Conservation (phyloP, 2,329 filamentous ascomycete genomes). For the Aspergillus sp. region DNA sequence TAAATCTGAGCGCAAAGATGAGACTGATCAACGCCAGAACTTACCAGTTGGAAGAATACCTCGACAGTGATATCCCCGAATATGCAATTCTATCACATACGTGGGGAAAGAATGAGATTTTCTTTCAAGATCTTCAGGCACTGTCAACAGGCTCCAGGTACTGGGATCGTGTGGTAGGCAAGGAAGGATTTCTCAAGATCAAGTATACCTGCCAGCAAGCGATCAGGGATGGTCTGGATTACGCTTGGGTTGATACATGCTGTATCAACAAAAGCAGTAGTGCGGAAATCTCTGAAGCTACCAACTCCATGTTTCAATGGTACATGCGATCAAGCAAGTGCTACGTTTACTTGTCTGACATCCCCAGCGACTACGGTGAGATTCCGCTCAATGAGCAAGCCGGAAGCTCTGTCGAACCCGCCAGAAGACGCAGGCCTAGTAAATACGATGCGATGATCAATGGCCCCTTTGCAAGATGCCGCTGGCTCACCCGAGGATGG, state of each 20-base stretch:
- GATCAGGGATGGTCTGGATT: background rate
- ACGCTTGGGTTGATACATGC: background rate
- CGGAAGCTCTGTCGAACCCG: background rate
- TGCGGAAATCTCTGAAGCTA: slow-evolving; percentile 16
- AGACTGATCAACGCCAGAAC: background rate
- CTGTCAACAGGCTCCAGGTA: background rate
- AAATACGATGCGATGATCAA: background rate
- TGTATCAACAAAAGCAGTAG: background rate
- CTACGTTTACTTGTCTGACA: slow-evolving; percentile 22
- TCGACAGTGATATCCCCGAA: background rate
- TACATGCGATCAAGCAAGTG: slow-evolving; percentile 19
- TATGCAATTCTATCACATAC: background rate
- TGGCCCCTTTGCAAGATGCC: background rate
- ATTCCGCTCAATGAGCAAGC: background rate
- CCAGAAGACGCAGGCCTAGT: background rate
- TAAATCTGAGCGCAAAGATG: background rate
- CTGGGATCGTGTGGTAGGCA: background rate
- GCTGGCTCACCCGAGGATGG: slow-evolving; percentile 22
- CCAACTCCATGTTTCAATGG: slow-evolving; percentile 27
- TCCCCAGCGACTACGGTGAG: background rate
- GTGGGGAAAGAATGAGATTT: background rate
- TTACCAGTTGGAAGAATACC: background rate
- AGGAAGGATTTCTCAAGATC: background rate
- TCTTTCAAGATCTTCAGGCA: background rate
- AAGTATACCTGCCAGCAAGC: background rate